Conservation (phyloP, 208 protist genomes). For the Balamuthia mandrillaris region DNA sequence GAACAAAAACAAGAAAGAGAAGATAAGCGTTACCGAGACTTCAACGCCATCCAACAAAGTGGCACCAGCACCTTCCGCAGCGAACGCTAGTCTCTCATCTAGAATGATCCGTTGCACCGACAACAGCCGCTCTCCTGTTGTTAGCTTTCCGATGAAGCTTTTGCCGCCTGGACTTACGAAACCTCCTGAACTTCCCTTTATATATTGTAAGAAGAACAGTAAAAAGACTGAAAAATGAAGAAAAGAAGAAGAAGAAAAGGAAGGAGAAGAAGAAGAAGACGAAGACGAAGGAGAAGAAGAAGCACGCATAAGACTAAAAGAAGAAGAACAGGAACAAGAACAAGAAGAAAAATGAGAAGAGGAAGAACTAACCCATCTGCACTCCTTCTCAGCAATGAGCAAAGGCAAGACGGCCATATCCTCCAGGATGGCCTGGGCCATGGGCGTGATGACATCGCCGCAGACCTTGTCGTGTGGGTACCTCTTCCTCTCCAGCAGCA, state of each 20-base stretch:
- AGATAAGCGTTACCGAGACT: not conserved
- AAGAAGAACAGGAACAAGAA: not conserved
- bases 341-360: not conserved
- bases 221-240: not conserved
- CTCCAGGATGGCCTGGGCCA: constrained; percentile 21
- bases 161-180: constrained; percentile 29
- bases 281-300: not conserved
- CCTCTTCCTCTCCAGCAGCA: constrained; percentile 7
- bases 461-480: constrained; percentile 42
- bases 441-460: constrained; percentile 12
- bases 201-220: not conserved
- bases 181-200: not conserved
- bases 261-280: not conserved
- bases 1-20: too few relatives aligned
- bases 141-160: constrained; percentile 39
- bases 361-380: constrained; percentile 17
- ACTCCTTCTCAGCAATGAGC: constrained; percentile 28
- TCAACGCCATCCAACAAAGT: constrained; percentile 22
- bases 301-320: not conserved
- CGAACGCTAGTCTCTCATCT: constrained; percentile 32
- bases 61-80: constrained; percentile 23
- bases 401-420: constrained; percentile 32
- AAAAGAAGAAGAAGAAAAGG: not conserved
- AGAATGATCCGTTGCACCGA: constrained; percentile 38
- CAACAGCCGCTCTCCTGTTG: constrained; percentile 20